Base-by-base conservation (phyloP, 1,139 yeast species). In the Hyphopichia pseudoburtonii region DNA sequence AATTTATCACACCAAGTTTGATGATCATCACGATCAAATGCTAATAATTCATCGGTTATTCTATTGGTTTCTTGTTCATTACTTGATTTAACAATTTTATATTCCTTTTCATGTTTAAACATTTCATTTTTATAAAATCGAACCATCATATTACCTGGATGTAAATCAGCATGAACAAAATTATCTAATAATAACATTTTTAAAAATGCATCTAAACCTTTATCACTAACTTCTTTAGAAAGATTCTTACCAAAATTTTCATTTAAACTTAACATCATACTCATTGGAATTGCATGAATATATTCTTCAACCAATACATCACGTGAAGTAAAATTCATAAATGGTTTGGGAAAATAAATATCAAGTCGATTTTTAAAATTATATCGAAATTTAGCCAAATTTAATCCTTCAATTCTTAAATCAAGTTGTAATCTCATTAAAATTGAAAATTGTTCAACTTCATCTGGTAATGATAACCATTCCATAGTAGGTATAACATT, bases 381-480 rank as follows among this genome's bases (percentile, higher is more conserved):
- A 40, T 72, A 64, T 43, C 80, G 66, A 57, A 92, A 92, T 42
- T 77, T 79, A 9, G 77, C 70, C 43, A 92, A 66, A 55, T 92
- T 92, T 47, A 83, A 67, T 0, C 94, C 95, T 57, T 92, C 98
- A 26, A 92, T 87, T 48, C 97, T 70, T 41, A 92, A 65, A 59
- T 92, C 98, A 42, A 94, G 65, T 59, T 92, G 99, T 36, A 88
- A 62, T 35, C 82, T 78, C 97, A 92, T 92, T 64, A 94, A 75
- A 1, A 80, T 68, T 1, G 88, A 74, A 58, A 92, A 92, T 52
- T 89, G 95, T 30, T 82, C 86, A 2, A 92, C 97, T 59, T 94
- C 98, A 44, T 84, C 95, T 0, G 97, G 98, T 35, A 92, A 66
- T 5, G 96, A 87, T 6, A 92, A 68, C 99, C 99, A 92, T 58